Base-by-base conservation (phyloP, 495 filamentous ascomycete genomes). In the Hyaloscypha hepaticicola region DNA sequence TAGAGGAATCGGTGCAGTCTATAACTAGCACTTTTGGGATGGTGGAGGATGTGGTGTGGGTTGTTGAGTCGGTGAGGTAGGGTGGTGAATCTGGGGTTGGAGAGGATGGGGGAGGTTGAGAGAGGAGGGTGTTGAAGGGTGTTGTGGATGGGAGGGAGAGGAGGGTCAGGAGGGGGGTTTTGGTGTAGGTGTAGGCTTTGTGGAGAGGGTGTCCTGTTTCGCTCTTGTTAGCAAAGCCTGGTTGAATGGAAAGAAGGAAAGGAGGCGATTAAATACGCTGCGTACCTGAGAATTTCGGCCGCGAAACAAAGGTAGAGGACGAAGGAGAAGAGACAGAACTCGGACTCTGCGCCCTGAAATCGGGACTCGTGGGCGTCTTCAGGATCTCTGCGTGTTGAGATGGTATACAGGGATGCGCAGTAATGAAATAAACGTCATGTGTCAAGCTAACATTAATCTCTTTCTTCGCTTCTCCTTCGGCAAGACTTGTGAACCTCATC, bases 351-450 rank as follows among this genome's bases (percentile, higher is more conserved):
- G 58, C 50, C 34, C 14, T 70, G 25, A 65, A 63, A 26, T 27
- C 27, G 27, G 79, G 77, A 67, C 77, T 82, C 26, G 76, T 78
- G 5, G 80, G 76, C 24, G 75, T 78, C 69, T 77, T 79, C 31
- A 82, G 66, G 59, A 82, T 77, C 41, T 78, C 81, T 8, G 80
- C 74, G 65, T 79, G 80, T 8, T 75, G 76, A 1, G 87, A 86
- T 6, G 84, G 80, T 5, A 82, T 81, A 53, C 88, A 90, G 53
- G 85, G 85, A 60, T 88, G 84, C 0, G 84, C 83, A 8, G 88
- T 87, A 50, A 89, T 77, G 70, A 90, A 90, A 66, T 83, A 81
- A 49, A 88, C 82, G 66, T 90, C 86, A 67, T 88, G 49, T 2
- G n/a, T 48, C 2, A 72, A 82, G n/a, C 72, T 72, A 57, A 90